Evolutionary conservation across 768 basidiomycete species (phyloP), one percentile per base, ranked within the genome.

Genomic region (Lactarius akahatsu): DNA sequence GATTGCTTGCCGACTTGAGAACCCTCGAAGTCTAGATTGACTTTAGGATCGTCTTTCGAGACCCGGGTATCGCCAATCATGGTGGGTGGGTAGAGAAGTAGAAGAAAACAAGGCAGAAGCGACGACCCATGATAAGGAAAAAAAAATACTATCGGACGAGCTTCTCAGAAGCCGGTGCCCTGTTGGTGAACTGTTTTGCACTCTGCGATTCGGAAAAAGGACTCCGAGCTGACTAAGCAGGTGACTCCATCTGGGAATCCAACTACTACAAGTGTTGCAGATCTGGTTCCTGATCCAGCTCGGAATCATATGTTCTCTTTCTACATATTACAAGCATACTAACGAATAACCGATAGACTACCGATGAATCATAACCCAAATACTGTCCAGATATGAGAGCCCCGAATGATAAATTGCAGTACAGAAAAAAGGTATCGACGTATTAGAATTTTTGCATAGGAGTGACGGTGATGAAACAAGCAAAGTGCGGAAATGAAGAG

Each of bases 31-130:
- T n/a, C 34, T 18, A 59, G 23, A 6, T 26, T 15, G 40, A 41
- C 57, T 23, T 23, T 13, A 13, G 11, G 28, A 10, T 23, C 9
- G 23, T n/a, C 40, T 65, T 55, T 65, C 30, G 52, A n/a, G 28
- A 43, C 38, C 52, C 7, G 16, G 34, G 52, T 26, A 23, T 32
- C 18, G 40, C 15, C 5, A 20, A 40, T 16, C 94, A 95, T 13
- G 90, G 83, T 34, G 82, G 86, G 70, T 94, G 86, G 28, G 98
- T 89, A 76, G 94, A 82, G n/a, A 94, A 90, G 76, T 97, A 97
- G 80, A 96, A 98, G 83, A 95, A 98, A 83, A 98, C 97, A 79
- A 97, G 97, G 16, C n/a, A 2, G 32, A n/a, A n/a, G n/a, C n/a
- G n/a, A n/a, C n/a, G n/a, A n/a, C 41, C 16, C 23, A 36, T 23